phyloP scores from a whole-genome alignment of 805 yeast genomes.

The Metschnikowia sp. region DNA sequence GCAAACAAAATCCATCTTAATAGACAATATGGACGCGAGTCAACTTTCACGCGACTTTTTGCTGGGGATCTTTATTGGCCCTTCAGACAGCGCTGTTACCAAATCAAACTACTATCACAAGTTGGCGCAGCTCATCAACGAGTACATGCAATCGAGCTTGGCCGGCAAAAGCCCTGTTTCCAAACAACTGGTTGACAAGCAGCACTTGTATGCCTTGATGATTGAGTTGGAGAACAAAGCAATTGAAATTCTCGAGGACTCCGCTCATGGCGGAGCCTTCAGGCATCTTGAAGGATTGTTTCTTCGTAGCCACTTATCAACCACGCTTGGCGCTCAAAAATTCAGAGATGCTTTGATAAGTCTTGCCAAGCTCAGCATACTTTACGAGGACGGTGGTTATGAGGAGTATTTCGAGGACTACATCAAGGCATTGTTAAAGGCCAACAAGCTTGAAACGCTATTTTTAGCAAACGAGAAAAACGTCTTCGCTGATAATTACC shows the following conservation, averaged over 20 bases:
- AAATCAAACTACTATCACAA: slow-evolving; percentile 31
- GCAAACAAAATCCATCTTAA: slow-evolving; percentile 12
- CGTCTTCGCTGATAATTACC: slow-evolving; percentile 24
- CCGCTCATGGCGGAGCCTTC: not conserved
- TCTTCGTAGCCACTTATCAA: slow-evolving; percentile 10
- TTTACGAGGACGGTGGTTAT: slow-evolving; percentile 11
- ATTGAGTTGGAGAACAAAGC: slow-evolving; percentile 28
- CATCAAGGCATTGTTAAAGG: slow-evolving; percentile 24
- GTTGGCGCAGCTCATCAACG: slow-evolving; percentile 20
- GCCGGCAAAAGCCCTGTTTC: not conserved
- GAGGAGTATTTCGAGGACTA: slow-evolving; percentile 23
- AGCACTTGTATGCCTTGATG: slow-evolving; percentile 12
- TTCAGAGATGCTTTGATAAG: slow-evolving; percentile 14
- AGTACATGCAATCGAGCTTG: not conserved
- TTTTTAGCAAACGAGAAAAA: slow-evolving; percentile 20
- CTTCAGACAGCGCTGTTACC: slow-evolving; percentile 10
- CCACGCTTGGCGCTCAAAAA: slow-evolving; percentile 11
- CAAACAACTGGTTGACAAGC: slow-evolving; percentile 1
- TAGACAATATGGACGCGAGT: slow-evolving; percentile 14
- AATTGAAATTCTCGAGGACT: slow-evolving; percentile 18
- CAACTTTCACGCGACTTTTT: slow-evolving; percentile 21
- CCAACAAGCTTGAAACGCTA: slow-evolving; percentile 20
- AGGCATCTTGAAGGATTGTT: slow-evolving; percentile 6
- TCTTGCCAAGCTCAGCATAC: slow-evolving; percentile 3
- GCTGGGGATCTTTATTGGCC: slow-evolving; percentile 17